Evolutionary conservation across 345 rosid genomes (phyloP).

Genomic region (Murraya koenigii): DNA sequence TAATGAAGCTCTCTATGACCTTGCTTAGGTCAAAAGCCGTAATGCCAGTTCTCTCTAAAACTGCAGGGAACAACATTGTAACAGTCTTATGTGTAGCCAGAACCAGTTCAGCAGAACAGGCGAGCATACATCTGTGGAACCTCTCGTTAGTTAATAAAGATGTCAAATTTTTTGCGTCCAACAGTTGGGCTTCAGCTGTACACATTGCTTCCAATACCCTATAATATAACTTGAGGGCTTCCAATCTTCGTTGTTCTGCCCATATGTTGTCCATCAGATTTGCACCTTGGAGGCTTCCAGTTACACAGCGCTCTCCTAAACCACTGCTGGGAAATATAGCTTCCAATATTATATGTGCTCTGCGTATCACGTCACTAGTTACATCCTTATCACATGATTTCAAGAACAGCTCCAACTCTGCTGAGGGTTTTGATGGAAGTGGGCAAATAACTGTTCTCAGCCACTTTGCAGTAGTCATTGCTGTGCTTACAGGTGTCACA

Average conservation of each 20-base stretch:
- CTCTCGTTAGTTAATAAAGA: conserved; percentile 90
- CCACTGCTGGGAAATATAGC: conserved; percentile 88
- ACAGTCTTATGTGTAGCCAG: conserved; percentile 92
- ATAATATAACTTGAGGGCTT: conserved; percentile 83
- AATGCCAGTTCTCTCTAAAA: conserved; percentile 92
- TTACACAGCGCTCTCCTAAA: conserved; percentile 55
- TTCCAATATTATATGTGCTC: conserved; percentile 85
- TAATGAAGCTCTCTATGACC: conserved; percentile 95
- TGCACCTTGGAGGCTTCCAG: conserved; percentile 65
- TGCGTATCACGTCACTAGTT: conserved; percentile 64
- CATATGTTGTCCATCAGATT: conserved; percentile 91
- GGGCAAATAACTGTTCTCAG: conserved; percentile 80
- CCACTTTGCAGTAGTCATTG: conserved; percentile 99
- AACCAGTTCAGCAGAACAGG: conserved; percentile 95
- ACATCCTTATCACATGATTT: conserved; percentile 83
- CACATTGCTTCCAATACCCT: conserved; percentile 97
- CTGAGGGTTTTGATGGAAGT: conserved; percentile 74
- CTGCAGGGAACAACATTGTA: conserved; percentile 95
- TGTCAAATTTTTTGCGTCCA: conserved; percentile 81
- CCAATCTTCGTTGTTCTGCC: conserved; percentile 90
- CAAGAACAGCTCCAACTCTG: conserved; percentile 63
- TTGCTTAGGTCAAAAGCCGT: conserved; percentile 99
- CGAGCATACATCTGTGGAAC: conserved; percentile 97
- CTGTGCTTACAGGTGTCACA: conserved; percentile 87
- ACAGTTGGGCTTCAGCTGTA: conserved; percentile 77